Base-by-base conservation (phyloP, 2,329 filamentous ascomycete genomes). In the Rhinocladiella mackenziei region DNA sequence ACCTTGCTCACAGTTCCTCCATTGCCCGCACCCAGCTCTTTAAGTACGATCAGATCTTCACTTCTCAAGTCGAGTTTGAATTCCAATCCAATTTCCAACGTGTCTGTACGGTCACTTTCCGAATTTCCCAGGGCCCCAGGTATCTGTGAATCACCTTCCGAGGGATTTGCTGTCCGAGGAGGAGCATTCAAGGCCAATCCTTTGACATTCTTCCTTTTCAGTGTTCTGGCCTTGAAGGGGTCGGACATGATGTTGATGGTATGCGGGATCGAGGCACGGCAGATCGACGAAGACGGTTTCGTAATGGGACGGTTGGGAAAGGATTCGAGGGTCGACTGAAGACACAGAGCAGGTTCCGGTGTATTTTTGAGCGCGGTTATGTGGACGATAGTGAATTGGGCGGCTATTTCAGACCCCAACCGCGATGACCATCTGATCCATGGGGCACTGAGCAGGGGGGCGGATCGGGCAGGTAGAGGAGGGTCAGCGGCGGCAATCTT, bases 171-270 rank as follows among this genome's bases (percentile, higher is more conserved):
- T 51, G 73, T 61, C 54, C 88, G 83, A 34, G 84, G 77, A 17
- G 84, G 81, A 37, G 86, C 82, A 60, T 81, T 89, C 62, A 98
- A 75, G 56, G 89, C 89, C 38, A 98, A 83, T 26, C 89, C 91
- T 73, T 97, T 97, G 68, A 94, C 85, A 66, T 98, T 98, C 80
- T 97, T 96, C 76, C 91, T 84, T 82, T 96, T 97, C 83, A 98
- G 85, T 51, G 92, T 94, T 64, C 78, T 74, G 45, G 76, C 72
- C 64, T 80, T 76, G 67, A 83, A 81, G 42, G 70, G 67, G 62
- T 82, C 77, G 54, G 75, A 72, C 75, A 81, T 81, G 54, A 45
- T 52, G 45, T 1, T 54, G 8, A 33, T 20, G 32, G 18, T 3
- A 9, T 37, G 11, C 10, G 28, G 9, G 15, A 29, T n/a, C 13